Evolutionary conservation across 352 stramenopile species (phyloP).

Genomic region (Pythium diclinum): DNA sequence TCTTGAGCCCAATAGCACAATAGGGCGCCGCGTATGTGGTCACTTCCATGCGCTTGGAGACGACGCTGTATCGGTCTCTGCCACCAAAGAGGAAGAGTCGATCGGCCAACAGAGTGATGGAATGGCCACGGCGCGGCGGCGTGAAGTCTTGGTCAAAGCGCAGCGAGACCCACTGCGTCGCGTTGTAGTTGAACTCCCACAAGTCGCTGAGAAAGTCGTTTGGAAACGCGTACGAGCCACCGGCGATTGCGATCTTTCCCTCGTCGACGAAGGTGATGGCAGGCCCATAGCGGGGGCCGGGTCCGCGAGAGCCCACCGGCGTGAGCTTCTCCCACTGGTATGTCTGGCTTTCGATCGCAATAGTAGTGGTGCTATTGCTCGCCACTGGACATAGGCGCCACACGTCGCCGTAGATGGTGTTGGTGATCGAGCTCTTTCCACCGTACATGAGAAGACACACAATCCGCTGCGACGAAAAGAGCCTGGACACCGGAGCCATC

Average conservation of each 20-base stretch:
- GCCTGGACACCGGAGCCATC: conserved; percentile 35
- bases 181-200: conserved; percentile 72
- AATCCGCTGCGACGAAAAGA: conserved; percentile 30
- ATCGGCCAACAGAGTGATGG: conserved; percentile 43
- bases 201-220: conserved; percentile 68
- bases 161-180: conserved; percentile 61
- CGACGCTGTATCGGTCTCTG: conserved; percentile 57
- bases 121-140: conserved; percentile 49
- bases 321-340: conserved; percentile 58
- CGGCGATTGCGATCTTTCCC: conserved; percentile 52
- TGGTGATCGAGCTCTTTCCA: conserved; percentile 42
- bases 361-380: not conserved
- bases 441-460: conserved; percentile 58
- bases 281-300: conserved; percentile 53
- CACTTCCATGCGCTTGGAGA: conserved; percentile 47
- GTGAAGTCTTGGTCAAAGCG: conserved; percentile 47
- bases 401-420: conserved; percentile 66
- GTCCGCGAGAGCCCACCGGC: conserved; percentile 41
- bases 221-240: conserved; percentile 71
- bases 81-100: conserved; percentile 59
- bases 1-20: conserved; percentile 42
- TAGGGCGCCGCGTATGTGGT: conserved; percentile 53
- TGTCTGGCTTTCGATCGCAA: conserved; percentile 35
- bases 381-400: conserved; percentile 53
- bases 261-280: conserved; percentile 55